A percentile compares a stretch with the other conserved stretches of the same genome.
Evolutionary conservation across 2,329 filamentous ascomycete genomes (phyloP).

Genomic region (Blastomyces percursus): DNA sequence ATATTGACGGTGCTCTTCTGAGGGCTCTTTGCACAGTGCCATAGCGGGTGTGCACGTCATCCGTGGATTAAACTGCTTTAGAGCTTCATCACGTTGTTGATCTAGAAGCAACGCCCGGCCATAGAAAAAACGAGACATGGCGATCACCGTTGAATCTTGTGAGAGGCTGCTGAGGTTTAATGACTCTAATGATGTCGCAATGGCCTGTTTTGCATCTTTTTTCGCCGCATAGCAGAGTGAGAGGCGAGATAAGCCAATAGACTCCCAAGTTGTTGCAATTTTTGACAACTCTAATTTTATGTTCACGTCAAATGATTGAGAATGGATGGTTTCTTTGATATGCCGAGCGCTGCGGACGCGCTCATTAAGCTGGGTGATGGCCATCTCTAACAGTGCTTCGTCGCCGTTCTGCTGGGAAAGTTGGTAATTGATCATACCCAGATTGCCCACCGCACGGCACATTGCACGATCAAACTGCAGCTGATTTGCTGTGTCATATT

Average conservation of each 20-base stretch:
- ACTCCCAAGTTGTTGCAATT: not conserved
- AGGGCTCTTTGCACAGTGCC: not conserved
- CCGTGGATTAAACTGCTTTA: not conserved
- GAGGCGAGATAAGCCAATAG: not conserved
- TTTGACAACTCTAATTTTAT: not conserved
- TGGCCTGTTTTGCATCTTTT: not conserved
- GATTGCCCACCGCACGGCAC: not conserved
- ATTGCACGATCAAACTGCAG: not conserved
- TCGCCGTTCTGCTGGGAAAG: not conserved
- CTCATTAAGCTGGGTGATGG: not conserved
- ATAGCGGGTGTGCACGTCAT: not conserved
- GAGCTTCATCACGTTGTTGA: not conserved
- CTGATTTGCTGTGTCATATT: not conserved
- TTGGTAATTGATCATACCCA: not conserved
- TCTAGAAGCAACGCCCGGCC: not conserved
- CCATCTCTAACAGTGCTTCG: not conserved
- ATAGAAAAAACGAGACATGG: not conserved
- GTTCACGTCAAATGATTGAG: not conserved
- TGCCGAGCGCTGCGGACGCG: not conserved
- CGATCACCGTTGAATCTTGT: not conserved
- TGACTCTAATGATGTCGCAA: not conserved
- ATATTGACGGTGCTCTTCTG: not conserved
- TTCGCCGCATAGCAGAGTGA: not conserved
- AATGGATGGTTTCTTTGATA: not conserved
- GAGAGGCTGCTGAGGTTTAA: not conserved